These are phyloP conservation scores for Ceratocystis cacaofunesta DNA, from an alignment of 2,329 filamentous ascomycete species.

Conservation along the genomic window DNA sequence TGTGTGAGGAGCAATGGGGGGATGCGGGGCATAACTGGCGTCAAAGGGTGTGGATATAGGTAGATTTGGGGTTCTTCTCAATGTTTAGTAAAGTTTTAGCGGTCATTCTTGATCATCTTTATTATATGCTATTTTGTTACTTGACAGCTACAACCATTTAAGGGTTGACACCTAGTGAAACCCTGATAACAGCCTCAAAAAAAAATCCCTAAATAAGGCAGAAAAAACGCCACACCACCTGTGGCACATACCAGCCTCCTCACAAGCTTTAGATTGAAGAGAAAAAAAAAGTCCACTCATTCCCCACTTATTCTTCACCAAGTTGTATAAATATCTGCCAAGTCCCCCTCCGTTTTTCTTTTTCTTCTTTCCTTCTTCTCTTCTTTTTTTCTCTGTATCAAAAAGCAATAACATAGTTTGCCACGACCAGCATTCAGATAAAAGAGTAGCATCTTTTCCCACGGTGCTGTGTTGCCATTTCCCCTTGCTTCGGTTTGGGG, in stretches of 20 bases:
- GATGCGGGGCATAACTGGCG: constrained; percentile 43
- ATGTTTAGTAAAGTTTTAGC: no score
- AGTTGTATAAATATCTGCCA: constrained; percentile 13
- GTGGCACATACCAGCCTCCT: constrained; percentile 4
- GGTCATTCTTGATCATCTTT: no score
- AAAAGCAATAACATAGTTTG: constrained; percentile 18
- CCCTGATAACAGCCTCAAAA: background rate
- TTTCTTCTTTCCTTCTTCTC: constrained; percentile 14
- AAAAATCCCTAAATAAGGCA: background rate
- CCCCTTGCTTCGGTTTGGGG: constrained; percentile 13
- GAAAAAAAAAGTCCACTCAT: background rate
- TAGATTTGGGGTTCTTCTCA: background rate
- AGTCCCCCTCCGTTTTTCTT: background rate
- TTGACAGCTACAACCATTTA: background rate
- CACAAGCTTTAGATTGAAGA: background rate
- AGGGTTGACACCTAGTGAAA: background rate
- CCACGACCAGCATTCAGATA: constrained; percentile 17
- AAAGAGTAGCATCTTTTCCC: constrained; percentile 5
- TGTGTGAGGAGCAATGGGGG: constrained; percentile 40
- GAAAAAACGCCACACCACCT: background rate
- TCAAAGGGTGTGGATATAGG: background rate
- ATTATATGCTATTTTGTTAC: background rate
- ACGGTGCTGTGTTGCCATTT: constrained; percentile 18
- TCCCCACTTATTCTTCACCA: background rate
- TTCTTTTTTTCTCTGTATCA: constrained; percentile 17